These are phyloP conservation scores for Colletotrichum noveboracense DNA, from an alignment of 2,329 filamentous ascomycete genomes.

Conservation along the genomic window DNA sequence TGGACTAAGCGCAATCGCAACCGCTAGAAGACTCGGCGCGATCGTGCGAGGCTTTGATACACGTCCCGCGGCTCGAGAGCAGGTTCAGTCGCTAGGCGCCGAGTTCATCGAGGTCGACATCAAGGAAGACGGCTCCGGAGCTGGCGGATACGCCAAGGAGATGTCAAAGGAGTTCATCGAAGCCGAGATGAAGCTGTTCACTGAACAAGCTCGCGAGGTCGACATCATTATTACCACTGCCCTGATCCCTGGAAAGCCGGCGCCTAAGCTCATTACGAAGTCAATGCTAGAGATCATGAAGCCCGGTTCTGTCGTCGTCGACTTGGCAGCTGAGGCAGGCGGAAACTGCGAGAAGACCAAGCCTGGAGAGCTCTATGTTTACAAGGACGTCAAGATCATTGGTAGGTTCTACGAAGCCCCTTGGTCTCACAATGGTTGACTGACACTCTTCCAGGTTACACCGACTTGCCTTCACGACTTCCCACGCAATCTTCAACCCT, in stretches of 20 bases:
- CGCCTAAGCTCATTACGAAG: conserved; percentile 84
- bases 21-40: conserved; percentile 83
- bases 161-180: conserved; percentile 96
- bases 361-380: conserved; percentile 71
- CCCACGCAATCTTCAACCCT: conserved; percentile 89
- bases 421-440: neutral
- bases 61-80: conserved; percentile 84
- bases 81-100: conserved; percentile 88
- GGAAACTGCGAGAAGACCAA: conserved; percentile 87
- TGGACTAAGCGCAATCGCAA: conserved; percentile 86
- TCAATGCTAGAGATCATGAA: conserved; percentile 85
- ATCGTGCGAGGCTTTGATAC: conserved; percentile 93
- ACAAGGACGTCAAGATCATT: conserved; percentile 84
- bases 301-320: conserved; percentile 86
- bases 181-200: conserved; percentile 91
- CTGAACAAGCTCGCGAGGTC: conserved; percentile 84
- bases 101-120: conserved; percentile 90
- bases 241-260: conserved; percentile 84
- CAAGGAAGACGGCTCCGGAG: conserved; percentile 82
- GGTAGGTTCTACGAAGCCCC: conserved; percentile 51
- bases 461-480: conserved; percentile 83
- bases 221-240: conserved; percentile 94
- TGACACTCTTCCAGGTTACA: conserved; percentile 65
- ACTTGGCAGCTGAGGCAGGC: conserved; percentile 85
- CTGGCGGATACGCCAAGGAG: conserved; percentile 88